Evolutionary conservation across 2,329 filamentous ascomycete genomes (phyloP).

Genomic region (Ascochyta clinopodiicola): DNA sequence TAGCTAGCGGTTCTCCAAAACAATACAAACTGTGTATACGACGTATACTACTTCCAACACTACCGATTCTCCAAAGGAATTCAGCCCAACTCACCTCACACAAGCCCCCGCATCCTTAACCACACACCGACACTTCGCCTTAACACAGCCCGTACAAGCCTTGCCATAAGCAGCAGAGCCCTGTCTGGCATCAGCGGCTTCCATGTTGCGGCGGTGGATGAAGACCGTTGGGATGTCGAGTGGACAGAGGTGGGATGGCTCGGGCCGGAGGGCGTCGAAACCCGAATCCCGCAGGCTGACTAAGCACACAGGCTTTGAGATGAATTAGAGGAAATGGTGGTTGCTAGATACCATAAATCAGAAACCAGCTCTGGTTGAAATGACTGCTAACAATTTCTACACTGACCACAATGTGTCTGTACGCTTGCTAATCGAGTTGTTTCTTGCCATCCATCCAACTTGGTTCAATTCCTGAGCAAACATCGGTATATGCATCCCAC

Average conservation of each 20-base stretch:
- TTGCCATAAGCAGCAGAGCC: constrained; percentile 33
- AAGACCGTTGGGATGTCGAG: constrained; percentile 1
- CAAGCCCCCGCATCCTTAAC: constrained; percentile 22
- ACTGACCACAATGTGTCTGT: too few relatives aligned
- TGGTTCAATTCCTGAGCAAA: constrained; percentile 56
- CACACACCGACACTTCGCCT: constrained; percentile 37
- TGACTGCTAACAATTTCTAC: too few relatives aligned
- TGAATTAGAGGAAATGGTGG: too few relatives aligned
- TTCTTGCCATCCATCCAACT: constrained; percentile 56
- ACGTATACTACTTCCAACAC: too few relatives aligned
- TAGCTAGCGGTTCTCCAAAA: too few relatives aligned
- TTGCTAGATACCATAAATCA: too few relatives aligned
- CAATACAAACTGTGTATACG: too few relatives aligned
- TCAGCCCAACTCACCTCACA: constrained; percentile 26
- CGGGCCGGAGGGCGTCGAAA: not conserved
- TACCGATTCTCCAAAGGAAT: too few relatives aligned
- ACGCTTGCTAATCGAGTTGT: constrained; percentile 3
- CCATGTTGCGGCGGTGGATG: constrained; percentile 11
- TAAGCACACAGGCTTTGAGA: too few relatives aligned
- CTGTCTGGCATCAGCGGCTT: constrained; percentile 23
- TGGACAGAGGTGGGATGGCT: constrained; percentile 1
- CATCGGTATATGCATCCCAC: constrained; percentile 58
- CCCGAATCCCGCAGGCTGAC: too few relatives aligned
- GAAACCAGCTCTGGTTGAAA: too few relatives aligned
- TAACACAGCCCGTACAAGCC: constrained; percentile 34